These are phyloP conservation scores for Ballota nigra DNA, from an alignment of 257 asterid genomes.

Conservation along the genomic window DNA sequence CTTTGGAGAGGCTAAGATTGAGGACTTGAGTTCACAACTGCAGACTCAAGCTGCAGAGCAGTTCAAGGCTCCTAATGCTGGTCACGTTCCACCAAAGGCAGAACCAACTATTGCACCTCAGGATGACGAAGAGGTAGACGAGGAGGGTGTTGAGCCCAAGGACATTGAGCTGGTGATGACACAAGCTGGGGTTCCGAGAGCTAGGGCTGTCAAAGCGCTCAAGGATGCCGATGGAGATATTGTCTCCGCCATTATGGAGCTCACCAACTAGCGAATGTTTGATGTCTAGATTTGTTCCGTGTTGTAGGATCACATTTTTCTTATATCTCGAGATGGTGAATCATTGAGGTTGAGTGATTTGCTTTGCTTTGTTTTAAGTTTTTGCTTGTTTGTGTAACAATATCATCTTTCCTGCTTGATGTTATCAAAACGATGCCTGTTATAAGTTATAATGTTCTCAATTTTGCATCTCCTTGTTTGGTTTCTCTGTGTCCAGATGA, in stretches of 20 bases:
- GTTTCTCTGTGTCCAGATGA: not conserved
- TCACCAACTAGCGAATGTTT: conserved; percentile 43
- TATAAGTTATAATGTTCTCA: not conserved
- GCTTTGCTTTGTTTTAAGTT: not conserved
- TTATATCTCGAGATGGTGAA: not conserved
- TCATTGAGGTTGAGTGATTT: conserved; percentile 1
- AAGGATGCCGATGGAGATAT: conserved; percentile 69
- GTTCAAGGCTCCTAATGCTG: conserved; percentile 53
- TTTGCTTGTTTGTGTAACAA: not conserved
- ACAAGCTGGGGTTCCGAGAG: conserved; percentile 63
- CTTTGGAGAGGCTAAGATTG: conserved; percentile 51
- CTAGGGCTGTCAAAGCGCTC: conserved; percentile 61
- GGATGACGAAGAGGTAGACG: conserved; percentile 71
- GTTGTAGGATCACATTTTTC: not conserved
- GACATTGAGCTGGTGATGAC: conserved; percentile 72
- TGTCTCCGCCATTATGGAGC: conserved; percentile 77
- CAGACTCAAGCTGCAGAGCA: conserved; percentile 55
- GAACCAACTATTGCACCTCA: conserved; percentile 48
- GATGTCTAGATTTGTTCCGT: not conserved
- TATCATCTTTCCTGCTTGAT: conserved; percentile 12
- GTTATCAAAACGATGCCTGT: not conserved
- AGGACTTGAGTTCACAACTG: conserved; percentile 51
- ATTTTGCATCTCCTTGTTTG: not conserved
- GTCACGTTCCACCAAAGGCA: conserved; percentile 41
- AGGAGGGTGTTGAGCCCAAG: conserved; percentile 61